phyloP scores from a whole-genome alignment of 1,139 yeast species.

The Suhomyces atakaporum region DNA sequence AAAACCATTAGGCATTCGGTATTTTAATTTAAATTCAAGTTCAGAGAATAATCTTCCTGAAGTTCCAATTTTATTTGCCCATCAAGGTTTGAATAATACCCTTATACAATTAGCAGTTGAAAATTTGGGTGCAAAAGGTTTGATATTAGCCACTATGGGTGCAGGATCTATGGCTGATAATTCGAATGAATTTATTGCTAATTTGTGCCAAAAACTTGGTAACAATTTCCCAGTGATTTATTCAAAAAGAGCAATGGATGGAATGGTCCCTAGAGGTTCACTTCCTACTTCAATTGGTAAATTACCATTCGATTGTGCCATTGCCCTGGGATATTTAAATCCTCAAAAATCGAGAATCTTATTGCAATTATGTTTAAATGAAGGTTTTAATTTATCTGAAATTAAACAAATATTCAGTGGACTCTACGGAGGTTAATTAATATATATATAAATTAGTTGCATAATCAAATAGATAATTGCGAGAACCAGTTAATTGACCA shows the following conservation, averaged over 20 bases:
- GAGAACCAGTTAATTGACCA: neutral
- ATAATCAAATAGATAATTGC: slow-evolving; percentile 4
- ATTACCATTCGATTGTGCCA: slow-evolving; percentile 28
- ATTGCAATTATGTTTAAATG: slow-evolving; percentile 57
- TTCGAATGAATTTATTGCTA: slow-evolving; percentile 44
- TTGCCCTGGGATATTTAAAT: slow-evolving; percentile 68
- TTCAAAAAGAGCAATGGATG: slow-evolving; percentile 69
- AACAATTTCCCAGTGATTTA: slow-evolving; percentile 56
- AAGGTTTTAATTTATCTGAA: slow-evolving; percentile 39
- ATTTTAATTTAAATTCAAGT: slow-evolving; percentile 36
- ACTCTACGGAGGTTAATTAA: slow-evolving; percentile 27
- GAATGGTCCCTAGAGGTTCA: slow-evolving; percentile 55
- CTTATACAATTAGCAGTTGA: slow-evolving; percentile 47
- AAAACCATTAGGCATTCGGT: slow-evolving; percentile 54
- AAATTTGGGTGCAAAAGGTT: slow-evolving; percentile 49
- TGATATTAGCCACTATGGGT: slow-evolving; percentile 70
- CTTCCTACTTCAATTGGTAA: slow-evolving; percentile 34
- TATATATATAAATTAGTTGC: slow-evolving; percentile 6
- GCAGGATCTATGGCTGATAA: slow-evolving; percentile 63
- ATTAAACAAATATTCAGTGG: slow-evolving; percentile 52
- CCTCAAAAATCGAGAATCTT: slow-evolving; percentile 68
- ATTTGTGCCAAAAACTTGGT: slow-evolving; percentile 15
- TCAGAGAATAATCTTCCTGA: slow-evolving; percentile 35
- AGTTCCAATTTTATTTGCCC: slow-evolving; percentile 57
- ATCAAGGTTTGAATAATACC: slow-evolving; percentile 58